Evolutionary conservation across 495 filamentous ascomycete species (phyloP).

Genomic region (Daldinia loculata): DNA sequence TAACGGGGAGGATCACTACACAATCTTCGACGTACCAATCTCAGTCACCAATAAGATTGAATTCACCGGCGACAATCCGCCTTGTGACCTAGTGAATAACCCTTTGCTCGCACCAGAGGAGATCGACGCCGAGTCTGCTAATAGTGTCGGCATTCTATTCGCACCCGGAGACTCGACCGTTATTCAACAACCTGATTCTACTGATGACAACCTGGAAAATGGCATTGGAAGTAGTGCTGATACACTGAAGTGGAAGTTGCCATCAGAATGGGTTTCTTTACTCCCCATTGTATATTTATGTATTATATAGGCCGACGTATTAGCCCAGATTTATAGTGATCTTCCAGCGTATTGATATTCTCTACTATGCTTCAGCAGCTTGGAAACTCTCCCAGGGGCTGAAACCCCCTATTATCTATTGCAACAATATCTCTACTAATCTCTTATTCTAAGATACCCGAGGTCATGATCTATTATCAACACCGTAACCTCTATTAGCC

Average conservation of each 20-base stretch:
- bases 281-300: slow-evolving; percentile 9
- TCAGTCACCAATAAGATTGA: slow-evolving; percentile 70
- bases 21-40: slow-evolving; percentile 74
- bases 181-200: slow-evolving; percentile 41
- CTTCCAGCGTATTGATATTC: background rate
- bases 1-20: slow-evolving; percentile 69
- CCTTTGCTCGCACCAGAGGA: slow-evolving; percentile 52
- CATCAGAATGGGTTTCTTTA: slow-evolving; percentile 9
- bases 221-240: slow-evolving; percentile 48
- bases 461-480: too few relatives aligned
- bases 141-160: slow-evolving; percentile 53
- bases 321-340: background rate
- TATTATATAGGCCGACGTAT: slow-evolving; percentile 8
- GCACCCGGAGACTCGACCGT: slow-evolving; percentile 55
- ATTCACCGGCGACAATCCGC: slow-evolving; percentile 47
- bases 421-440: too few relatives aligned
- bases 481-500: too few relatives aligned
- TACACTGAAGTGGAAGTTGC: slow-evolving; percentile 22
- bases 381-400: background rate
- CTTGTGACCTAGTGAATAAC: slow-evolving; percentile 59
- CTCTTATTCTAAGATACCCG: too few relatives aligned
- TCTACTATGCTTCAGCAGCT: background rate
- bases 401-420: too few relatives aligned
- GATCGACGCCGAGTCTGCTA: slow-evolving; percentile 46
- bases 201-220: slow-evolving; percentile 22